These are phyloP conservation scores for Tricholoma hemisulphureum DNA, from an alignment of 768 basidiomycete genomes.

Conservation along the genomic window DNA sequence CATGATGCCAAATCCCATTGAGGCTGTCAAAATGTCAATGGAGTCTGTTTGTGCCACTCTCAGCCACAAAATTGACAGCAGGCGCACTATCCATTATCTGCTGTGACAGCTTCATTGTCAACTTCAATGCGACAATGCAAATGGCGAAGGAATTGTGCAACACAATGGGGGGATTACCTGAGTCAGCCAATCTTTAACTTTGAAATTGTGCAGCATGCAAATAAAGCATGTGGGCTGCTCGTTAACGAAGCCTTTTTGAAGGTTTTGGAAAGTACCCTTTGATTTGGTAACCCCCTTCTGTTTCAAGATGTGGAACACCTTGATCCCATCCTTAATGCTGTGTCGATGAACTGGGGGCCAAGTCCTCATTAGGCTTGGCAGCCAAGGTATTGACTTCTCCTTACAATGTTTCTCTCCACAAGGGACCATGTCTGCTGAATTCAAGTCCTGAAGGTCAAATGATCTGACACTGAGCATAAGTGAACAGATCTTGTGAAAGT, in stretches of 20 bases:
- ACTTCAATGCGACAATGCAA: conserved; percentile 87
- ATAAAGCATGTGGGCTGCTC: conserved; percentile 95
- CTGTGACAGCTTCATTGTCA: conserved; percentile 95
- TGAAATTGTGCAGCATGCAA: conserved; percentile 91
- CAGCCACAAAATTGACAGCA: conserved; percentile 94
- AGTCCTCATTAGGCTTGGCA: conserved; percentile 93
- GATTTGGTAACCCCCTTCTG: conserved; percentile 95
- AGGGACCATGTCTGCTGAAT: conserved; percentile 96
- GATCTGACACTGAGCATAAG: conserved; percentile 94
- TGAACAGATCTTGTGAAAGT: conserved; percentile 96
- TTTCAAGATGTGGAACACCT: conserved; percentile 98
- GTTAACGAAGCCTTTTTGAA: conserved; percentile 99
- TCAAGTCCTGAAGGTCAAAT: conserved; percentile 94
- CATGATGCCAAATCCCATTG: conserved; percentile 97
- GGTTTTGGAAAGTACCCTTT: conserved; percentile 95
- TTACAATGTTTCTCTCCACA: conserved; percentile 99
- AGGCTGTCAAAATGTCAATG: conserved; percentile 97
- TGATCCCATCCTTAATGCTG: conserved; percentile 95
- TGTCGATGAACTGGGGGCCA: conserved; percentile 95
- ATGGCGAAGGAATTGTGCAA: conserved; percentile 91
- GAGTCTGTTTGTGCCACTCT: conserved; percentile 96
- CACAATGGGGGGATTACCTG: conserved; percentile 90
- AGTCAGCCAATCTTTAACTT: conserved; percentile 90
- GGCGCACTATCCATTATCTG: conserved; percentile 97
- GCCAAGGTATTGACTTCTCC: conserved; percentile 99